Percentiles rank a stretch among this genome's conserved stretches.
These are phyloP conservation scores for Lumnitzera littorea DNA, from an alignment of 345 rosid species.

Conservation along the genomic window DNA sequence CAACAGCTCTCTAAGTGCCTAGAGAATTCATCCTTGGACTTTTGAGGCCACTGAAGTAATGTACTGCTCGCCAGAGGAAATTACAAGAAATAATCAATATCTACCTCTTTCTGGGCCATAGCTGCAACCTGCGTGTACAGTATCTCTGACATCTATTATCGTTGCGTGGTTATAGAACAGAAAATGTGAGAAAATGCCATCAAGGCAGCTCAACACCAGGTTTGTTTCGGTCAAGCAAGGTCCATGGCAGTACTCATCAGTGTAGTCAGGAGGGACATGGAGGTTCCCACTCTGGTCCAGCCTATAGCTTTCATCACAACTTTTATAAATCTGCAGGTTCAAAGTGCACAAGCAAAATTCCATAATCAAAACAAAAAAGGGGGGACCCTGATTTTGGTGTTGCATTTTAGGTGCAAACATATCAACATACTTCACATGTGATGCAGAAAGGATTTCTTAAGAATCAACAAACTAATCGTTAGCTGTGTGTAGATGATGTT, in stretches of 20 bases:
- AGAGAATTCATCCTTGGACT: too few species aligned
- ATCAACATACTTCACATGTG: too few species aligned
- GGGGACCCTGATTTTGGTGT: neutral
- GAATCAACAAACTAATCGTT: too few species aligned
- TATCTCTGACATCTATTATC: conserved; percentile 39
- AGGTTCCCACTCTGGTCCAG: conserved; percentile 57
- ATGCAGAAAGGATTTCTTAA: too few species aligned
- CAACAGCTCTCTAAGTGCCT: too few species aligned
- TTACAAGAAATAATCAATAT: neutral
- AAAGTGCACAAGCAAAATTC: neutral
- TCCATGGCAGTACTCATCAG: conserved; percentile 57
- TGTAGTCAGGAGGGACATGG: conserved; percentile 33
- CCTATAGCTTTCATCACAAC: conserved; percentile 60
- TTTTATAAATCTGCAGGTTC: conserved; percentile 48
- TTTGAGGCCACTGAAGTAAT: too few species aligned
- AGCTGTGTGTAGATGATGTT: too few species aligned
- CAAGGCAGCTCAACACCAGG: conserved; percentile 62
- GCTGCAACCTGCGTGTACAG: conserved; percentile 68
- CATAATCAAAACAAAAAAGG: neutral
- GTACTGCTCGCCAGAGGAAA: neutral
- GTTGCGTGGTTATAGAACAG: conserved; percentile 71
- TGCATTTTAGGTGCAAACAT: neutral
- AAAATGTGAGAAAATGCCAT: conserved; percentile 46
- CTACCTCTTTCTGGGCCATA: conserved; percentile 65
- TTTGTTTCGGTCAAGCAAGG: conserved; percentile 72